Evolutionary conservation across 2,329 filamentous ascomycete species (phyloP), one percentile per base, ranked within the genome.

Genomic region (Keithomyces neogunnii): DNA sequence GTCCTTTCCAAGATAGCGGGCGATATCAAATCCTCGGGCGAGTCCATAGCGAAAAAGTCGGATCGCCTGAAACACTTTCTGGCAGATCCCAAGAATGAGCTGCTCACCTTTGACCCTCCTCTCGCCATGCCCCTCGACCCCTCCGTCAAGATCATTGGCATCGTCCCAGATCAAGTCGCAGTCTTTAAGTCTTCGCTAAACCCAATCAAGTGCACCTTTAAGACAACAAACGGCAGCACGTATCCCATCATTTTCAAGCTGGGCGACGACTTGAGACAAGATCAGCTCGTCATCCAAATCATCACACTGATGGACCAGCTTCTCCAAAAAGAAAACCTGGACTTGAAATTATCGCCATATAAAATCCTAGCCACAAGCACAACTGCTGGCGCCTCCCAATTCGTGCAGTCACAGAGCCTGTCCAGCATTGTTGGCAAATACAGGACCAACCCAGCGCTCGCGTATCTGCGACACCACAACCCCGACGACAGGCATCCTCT

Each of bases 181-280:
- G 91, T 99, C 28, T 96, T 99, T 74, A 99, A 97, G 65, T 99
- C 93, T 1, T 93, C 90, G 0, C 72, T 99, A 7, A 90, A 89
- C 43, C 93, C 93, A 0, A 86, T 99, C 54, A 89, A 93, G 60
- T 83, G 96, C 53, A 88, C 88, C 8, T 96, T 97, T 72, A 91
- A 86, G 63, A 95, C 91, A 0, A 77, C 81, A 0, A 80, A 80
- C 2, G 88, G 88, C 6, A 79, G 78, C 39, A 86, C 85, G 53
- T 99, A 97, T 64, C 86, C 92, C 8, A 87, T 99, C 56, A 86
- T 97, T 49, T 99, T 99, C 80, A 99, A 99, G 69, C 90, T 90
- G 1, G 93, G 93, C 36, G 93, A 99, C 64, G 93, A 99, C 65
- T 76, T 99, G 48, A 87, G 93, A 11, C 93, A 99, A 69, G 93